Evolutionary conservation across 306 rosid genomes (phyloP).

Genomic region (Rosa rugosa): DNA sequence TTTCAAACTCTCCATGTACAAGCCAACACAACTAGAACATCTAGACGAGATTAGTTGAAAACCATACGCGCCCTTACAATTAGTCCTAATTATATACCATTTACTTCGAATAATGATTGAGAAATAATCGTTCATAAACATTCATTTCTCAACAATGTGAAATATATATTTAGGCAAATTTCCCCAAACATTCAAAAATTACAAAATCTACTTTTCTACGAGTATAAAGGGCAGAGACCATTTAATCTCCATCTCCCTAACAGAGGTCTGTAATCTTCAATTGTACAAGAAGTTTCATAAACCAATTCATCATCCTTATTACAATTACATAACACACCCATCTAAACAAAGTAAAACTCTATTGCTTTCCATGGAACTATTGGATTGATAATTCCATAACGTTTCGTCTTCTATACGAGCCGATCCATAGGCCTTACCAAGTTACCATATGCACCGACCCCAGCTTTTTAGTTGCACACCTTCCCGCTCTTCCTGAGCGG

Average conservation of each 20-base stretch:
- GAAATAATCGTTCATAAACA: no score
- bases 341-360: background rate
- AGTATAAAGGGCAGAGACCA: background rate
- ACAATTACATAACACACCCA: background rate
- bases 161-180: no score
- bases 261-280: background rate
- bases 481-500: constrained; percentile 46
- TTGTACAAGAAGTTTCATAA: background rate
- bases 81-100: no score
- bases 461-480: constrained; percentile 52
- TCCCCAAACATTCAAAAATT: background rate
- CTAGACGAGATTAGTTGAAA: no score
- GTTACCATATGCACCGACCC: constrained; percentile 17
- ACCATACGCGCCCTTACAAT: no score
- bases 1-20: no score
- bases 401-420: background rate
- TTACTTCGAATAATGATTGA: no score
- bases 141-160: background rate
- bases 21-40: no score
- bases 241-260: background rate
- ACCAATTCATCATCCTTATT: background rate
- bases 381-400: background rate
- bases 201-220: background rate
- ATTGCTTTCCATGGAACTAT: constrained; percentile 1
- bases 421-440: constrained; percentile 13